Base-by-base conservation (phyloP, 257 asterid genomes). In the Salvia rosmarinus region DNA sequence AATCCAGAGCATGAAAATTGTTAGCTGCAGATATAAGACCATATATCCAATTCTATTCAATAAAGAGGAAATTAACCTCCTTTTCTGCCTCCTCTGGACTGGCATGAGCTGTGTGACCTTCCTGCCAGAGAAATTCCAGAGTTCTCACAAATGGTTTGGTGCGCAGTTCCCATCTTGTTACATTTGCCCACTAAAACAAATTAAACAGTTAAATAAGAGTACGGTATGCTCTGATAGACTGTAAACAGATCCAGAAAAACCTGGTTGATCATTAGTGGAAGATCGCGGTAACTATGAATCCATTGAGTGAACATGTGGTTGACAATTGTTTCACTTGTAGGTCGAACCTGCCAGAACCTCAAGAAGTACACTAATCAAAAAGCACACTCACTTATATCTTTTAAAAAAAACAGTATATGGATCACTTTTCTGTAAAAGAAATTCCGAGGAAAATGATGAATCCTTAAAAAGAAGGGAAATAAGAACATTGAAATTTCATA, bases 291-390 rank as follows among this genome's bases (percentile, higher is more conserved):
- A 82, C 99, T 95, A 81, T 92, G 95, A 75, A 95, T 90, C 99
- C 99, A 95, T 64, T 91, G 99, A 52, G 98, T 95, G 83, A 95
- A 95, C 99, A 95, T 95, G 83, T 95, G 97, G 85, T 95, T 95
- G 73, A 95, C 99, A 70, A 95, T 95, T 71, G 99, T 95, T 85
- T 95, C 99, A 80, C 99, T 95, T 40, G 99, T 95, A 37, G 99
- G 98, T 61, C 98, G 88, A 70, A 95, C 98, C 99, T 95, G 95
- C 84, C 97, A 95, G 77, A 89, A 88, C 96, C 96, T 89, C 96
- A 89, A 77, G 71, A 82, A 81, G 80, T 71, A 78, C 82, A 84
- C 82, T 80, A 81, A 81, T 89, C 85, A 95, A 89, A 86, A 79
- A 37, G 82, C 78, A 80, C 77, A 72, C 85, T 78, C 83, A 77